A percentile compares a stretch with the other conserved stretches of the same genome.
phyloP scores from a whole-genome alignment of 1,284 basidiomycete genomes.

The Ganoderma boninense region DNA sequence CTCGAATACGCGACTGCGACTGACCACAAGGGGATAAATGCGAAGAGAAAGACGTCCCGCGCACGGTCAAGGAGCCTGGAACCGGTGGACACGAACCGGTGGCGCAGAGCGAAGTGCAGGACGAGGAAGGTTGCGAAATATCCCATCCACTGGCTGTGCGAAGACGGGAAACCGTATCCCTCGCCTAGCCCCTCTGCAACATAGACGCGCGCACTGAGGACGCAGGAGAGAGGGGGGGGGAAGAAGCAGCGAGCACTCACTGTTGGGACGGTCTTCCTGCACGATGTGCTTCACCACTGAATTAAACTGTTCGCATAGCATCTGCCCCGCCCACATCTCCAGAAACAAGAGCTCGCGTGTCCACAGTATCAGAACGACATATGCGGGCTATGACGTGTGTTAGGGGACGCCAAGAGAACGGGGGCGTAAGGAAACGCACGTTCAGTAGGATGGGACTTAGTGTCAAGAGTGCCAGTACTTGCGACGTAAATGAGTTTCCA shows the following conservation, averaged over 20 bases:
- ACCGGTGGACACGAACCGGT: conserved; percentile 68
- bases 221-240: neutral
- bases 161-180: conserved; percentile 90
- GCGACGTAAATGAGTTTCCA: conserved; percentile 66
- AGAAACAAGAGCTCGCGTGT: conserved; percentile 83
- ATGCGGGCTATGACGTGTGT: conserved; percentile 64
- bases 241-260: conserved; percentile 48
- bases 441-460: conserved; percentile 28
- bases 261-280: conserved; percentile 73
- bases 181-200: conserved; percentile 63
- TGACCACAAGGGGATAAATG: conserved; percentile 62
- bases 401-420: neutral
- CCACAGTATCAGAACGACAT: conserved; percentile 77
- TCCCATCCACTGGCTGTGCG: conserved; percentile 90
- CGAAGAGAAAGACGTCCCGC: conserved; percentile 58
- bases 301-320: conserved; percentile 79
- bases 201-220: neutral
- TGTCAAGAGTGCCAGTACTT: conserved; percentile 73
- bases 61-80: conserved; percentile 56
- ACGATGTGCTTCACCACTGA: conserved; percentile 74
- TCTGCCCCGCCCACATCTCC: conserved; percentile 85
- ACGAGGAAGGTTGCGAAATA: conserved; percentile 84
- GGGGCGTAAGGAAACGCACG: neutral
- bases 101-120: conserved; percentile 77
- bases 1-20: conserved; percentile 81